These are phyloP conservation scores for Schizochytrium sp. DNA, from an alignment of 108 stramenopile genomes.

Conservation along the genomic window DNA sequence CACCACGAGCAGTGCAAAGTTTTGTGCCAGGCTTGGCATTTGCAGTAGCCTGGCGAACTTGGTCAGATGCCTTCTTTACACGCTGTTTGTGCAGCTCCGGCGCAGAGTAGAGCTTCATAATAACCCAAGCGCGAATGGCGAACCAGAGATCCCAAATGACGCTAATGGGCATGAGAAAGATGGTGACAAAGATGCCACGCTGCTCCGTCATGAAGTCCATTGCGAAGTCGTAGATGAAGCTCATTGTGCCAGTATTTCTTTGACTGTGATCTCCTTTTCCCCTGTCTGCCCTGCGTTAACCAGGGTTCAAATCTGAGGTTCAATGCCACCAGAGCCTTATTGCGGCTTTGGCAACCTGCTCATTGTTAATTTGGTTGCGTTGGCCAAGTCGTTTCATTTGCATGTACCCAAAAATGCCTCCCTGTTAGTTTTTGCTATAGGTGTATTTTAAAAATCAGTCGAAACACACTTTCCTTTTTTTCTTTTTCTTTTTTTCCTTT, in stretches of 20 bases:
- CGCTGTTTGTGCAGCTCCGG: constrained; percentile 55
- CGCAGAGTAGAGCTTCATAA: constrained; percentile 45
- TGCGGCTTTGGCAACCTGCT: too few relatives aligned
- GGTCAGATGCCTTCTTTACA: not conserved
- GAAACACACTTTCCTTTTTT: too few relatives aligned
- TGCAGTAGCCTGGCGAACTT: not conserved
- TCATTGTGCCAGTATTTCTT: not conserved
- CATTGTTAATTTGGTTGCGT: too few relatives aligned
- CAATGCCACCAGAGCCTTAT: too few relatives aligned
- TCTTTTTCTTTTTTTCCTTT: too few relatives aligned
- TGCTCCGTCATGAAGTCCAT: constrained; percentile 49
- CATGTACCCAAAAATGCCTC: too few relatives aligned
- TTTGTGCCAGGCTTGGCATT: not conserved
- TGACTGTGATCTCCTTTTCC: too few relatives aligned
- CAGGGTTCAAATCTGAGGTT: not conserved
- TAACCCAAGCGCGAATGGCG: constrained; percentile 35
- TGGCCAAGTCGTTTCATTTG: too few relatives aligned
- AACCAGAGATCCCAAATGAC: constrained; percentile 16
- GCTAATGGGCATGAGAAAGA: constrained; percentile 50
- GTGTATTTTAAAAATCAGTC: too few relatives aligned
- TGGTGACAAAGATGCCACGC: constrained; percentile 51
- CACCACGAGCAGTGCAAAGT: constrained; percentile 19
- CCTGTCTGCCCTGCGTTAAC: not conserved
- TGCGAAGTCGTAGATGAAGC: constrained; percentile 28
- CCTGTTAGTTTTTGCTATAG: too few relatives aligned